phyloP scores from a whole-genome alignment of 768 basidiomycete species.

The Tylopilus subfusipes region DNA sequence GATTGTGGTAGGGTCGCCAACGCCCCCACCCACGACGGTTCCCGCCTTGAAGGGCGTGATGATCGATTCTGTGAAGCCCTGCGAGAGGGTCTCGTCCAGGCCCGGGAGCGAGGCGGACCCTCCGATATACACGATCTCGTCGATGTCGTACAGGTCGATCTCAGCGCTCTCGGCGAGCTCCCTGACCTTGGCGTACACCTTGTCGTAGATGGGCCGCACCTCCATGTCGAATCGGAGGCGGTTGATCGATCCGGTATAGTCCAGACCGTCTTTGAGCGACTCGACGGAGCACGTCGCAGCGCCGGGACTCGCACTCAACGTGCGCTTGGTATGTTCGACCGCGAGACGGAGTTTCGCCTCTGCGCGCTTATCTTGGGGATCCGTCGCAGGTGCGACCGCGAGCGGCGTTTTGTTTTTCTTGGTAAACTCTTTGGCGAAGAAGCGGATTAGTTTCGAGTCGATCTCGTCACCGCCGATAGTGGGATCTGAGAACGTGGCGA shows the following conservation, averaged over 20 bases:
- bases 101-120: slow-evolving; percentile 74
- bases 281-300: slow-evolving; percentile 92
- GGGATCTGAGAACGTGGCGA: slow-evolving; percentile 48
- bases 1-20: slow-evolving; percentile 75
- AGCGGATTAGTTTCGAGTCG: slow-evolving; percentile 80
- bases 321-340: slow-evolving; percentile 92
- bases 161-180: slow-evolving; percentile 50
- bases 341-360: slow-evolving; percentile 92
- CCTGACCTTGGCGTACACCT: slow-evolving; percentile 48
- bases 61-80: slow-evolving; percentile 59
- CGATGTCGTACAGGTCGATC: slow-evolving; percentile 63
- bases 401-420: slow-evolving; percentile 88
- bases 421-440: slow-evolving; percentile 93
- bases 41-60: slow-evolving; percentile 64
- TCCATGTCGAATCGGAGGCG: slow-evolving; percentile 58
- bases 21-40: slow-evolving; percentile 66
- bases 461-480: slow-evolving; percentile 65
- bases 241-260: slow-evolving; percentile 74
- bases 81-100: slow-evolving; percentile 53
- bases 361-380: slow-evolving; percentile 69
- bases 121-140: slow-evolving; percentile 79
- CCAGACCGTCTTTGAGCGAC: slow-evolving; percentile 88
- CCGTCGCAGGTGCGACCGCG: slow-evolving; percentile 55
- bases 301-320: slow-evolving; percentile 79
- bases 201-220: slow-evolving; percentile 55